Base-by-base conservation (phyloP, 148 eudicot genomes). In the Arbutus unedo region DNA sequence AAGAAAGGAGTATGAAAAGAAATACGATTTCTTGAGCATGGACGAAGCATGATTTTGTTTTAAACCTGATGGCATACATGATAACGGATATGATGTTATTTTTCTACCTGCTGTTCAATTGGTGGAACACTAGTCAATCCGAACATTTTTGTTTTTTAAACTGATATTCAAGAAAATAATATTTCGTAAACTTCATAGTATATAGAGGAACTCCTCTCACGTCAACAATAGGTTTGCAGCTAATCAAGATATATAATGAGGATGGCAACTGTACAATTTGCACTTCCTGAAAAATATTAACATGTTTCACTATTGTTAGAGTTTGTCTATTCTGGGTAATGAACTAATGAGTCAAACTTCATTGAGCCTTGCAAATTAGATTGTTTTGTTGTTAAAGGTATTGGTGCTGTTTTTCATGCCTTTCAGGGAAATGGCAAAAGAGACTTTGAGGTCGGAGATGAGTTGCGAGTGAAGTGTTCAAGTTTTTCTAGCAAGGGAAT, bases 401-500 rank as follows among this genome's bases (percentile, higher is more conserved):
- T 25, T 41, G 11, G 45, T 16, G n/a, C 51, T 10, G 23, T 68
- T n/a, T 43, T 51, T 78, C 38, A 7, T 6, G 76, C 64, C 74
- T 44, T 90, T 90, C 93, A 95, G 98, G 67, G 0, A 51, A 81
- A 82, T 70, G 86, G 80, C 6, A 81, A 77, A 83, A 87, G 55
- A 77, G 87, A 92, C 19, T 91, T 89, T 70, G 87, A 87, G 76
- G 88, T 91, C 8, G 96, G 98, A 25, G 93, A 94, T 53, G 85
- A 91, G 87, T 55, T 93, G 79, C 89, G 18, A 81, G 96, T 91
- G 78, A 82, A 91, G 74, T 93, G 98, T 72, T 77, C 78, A 49
- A 94, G 98, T 83, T 93, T 95, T 88, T 86, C 91, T 56, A 84
- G 79, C 90, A 95, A 95, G 87, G 98, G 98, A 59, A 82, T 95